Conservation (phyloP, 2,329 filamentous ascomycete species). For the Epichloe baconii region DNA sequence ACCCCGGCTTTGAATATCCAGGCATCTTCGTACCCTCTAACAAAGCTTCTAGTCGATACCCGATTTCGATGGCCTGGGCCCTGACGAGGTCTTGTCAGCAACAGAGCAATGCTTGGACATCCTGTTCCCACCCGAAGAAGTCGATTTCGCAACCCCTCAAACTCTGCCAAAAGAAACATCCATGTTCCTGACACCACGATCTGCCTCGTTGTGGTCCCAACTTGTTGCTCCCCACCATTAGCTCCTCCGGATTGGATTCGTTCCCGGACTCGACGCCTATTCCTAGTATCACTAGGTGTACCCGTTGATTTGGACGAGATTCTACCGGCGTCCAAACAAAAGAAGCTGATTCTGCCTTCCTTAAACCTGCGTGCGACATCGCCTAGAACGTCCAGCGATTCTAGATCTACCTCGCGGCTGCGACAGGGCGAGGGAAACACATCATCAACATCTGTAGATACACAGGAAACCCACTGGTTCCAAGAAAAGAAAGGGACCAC, state of each 20-base stretch:
- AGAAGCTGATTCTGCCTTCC: conserved; percentile 88
- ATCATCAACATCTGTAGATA: conserved; percentile 46
- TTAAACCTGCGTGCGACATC: conserved; percentile 55
- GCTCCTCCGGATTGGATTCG: conserved; percentile 97
- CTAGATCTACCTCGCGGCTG: conserved; percentile 32
- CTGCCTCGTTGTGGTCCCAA: conserved; percentile 89
- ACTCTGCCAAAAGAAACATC: conserved; percentile 42
- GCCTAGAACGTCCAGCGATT: conserved; percentile 41
- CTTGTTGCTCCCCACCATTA: conserved; percentile 82
- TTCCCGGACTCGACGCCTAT: conserved; percentile 84
- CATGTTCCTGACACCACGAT: conserved; percentile 73
- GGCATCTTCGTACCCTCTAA: conserved; percentile 6
- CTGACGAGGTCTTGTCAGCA: conserved; percentile 46
- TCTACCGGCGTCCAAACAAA: conserved; percentile 90
- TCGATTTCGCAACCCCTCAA: conserved; percentile 36
- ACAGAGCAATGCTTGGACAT: conserved; percentile 54
- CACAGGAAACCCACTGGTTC: conserved; percentile 35
- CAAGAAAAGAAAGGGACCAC: conserved; percentile 42
- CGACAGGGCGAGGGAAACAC: conserved; percentile 36
- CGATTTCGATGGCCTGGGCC: conserved; percentile 49
- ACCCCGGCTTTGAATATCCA: not conserved
- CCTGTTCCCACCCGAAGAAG: conserved; percentile 48
- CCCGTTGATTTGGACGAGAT: conserved; percentile 97
- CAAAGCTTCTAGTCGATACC: conserved; percentile 44
- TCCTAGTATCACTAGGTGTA: conserved; percentile 89